phyloP scores from a whole-genome alignment of 805 yeast genomes.

The Candida bentonensis region DNA sequence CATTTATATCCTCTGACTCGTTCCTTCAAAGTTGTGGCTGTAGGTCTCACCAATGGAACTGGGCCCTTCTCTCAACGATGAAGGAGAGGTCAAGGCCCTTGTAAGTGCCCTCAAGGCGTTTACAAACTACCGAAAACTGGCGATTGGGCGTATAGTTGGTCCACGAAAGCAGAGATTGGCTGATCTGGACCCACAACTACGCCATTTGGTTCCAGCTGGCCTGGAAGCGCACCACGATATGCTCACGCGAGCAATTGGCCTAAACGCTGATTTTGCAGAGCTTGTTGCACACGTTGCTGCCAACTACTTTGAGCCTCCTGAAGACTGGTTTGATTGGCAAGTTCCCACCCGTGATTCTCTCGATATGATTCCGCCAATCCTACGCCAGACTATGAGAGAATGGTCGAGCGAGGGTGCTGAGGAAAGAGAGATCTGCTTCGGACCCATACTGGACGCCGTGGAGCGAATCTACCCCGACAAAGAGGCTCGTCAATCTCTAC shows the following conservation, averaged over 20 bases:
- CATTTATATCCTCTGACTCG: background rate
- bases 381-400: constrained; percentile 64
- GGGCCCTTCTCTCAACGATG: constrained; percentile 1
- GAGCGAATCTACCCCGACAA: constrained; percentile 17
- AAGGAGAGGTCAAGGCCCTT: constrained; percentile 1
- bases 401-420: constrained; percentile 45
- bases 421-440: constrained; percentile 44
- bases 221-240: background rate
- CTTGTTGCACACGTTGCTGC: constrained; percentile 12
- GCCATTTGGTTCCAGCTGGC: background rate
- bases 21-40: background rate
- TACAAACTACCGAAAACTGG: background rate
- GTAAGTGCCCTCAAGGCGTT: constrained; percentile 2
- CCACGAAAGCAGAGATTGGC: background rate
- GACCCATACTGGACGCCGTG: constrained; percentile 36
- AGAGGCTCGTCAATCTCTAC: constrained; percentile 12
- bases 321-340: constrained; percentile 9
- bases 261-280: constrained; percentile 9
- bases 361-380: constrained; percentile 42
- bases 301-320: constrained; percentile 13
- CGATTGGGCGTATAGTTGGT: background rate
- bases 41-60: background rate
- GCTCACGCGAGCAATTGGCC: background rate
- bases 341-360: constrained; percentile 22
- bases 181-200: background rate